A percentile compares a stretch with the other conserved stretches of the same genome.
Evolutionary conservation across 306 rosid genomes (phyloP).

Genomic region (Phaseolus lunatus): DNA sequence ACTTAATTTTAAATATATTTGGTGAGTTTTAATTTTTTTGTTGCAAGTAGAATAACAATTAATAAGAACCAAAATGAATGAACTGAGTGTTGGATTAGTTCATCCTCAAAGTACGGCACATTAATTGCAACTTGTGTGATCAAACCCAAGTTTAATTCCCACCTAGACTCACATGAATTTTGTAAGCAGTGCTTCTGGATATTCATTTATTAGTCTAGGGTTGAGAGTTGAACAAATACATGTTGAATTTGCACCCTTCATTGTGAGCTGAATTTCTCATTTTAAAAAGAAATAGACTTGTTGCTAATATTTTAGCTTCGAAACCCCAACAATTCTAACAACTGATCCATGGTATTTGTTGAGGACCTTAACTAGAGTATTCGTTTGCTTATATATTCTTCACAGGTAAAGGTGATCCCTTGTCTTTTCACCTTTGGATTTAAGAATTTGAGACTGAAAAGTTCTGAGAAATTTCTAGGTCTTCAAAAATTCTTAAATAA

Average conservation of each 20-base stretch:
- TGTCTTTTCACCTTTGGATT: too few relatives aligned
- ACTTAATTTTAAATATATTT: not conserved
- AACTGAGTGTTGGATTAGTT: not conserved
- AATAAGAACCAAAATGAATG: not conserved
- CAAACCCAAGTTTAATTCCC: constrained; percentile 35
- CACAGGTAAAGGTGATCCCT: too few relatives aligned
- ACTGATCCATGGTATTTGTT: too few relatives aligned
- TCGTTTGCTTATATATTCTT: too few relatives aligned
- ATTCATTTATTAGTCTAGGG: not conserved
- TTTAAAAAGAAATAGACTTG: not conserved
- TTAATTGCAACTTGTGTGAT: not conserved
- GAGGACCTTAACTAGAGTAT: too few relatives aligned
- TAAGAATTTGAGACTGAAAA: too few relatives aligned
- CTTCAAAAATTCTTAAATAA: too few relatives aligned
- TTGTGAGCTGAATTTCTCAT: too few relatives aligned
- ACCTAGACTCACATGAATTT: not conserved
- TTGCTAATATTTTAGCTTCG: not conserved
- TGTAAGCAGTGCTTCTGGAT: not conserved
- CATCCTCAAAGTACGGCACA: not conserved
- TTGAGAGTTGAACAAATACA: not conserved
- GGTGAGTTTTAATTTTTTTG: not conserved
- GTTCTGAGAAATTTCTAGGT: too few relatives aligned
- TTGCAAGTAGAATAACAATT: constrained; percentile 23
- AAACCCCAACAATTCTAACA: not conserved
- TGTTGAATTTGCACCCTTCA: not conserved